Base-by-base conservation (phyloP, 257 asterid genomes). In the Echites panduratus region DNA sequence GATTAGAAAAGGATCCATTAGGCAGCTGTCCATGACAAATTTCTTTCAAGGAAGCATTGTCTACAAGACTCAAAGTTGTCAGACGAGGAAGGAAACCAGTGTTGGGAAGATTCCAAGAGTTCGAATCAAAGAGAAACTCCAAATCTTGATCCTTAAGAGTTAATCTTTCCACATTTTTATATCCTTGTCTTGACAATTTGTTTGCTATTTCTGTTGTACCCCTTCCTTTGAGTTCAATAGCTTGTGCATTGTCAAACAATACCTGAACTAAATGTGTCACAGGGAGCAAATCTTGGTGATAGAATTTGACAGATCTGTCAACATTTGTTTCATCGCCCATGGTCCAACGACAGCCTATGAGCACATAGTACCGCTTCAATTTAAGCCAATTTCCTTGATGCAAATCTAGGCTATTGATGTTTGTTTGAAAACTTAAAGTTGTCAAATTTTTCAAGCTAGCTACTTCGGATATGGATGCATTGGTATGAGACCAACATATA, bases 381-480 rank as follows among this genome's bases (percentile, higher is more conserved):
- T 7, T 7, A 9, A 8, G 2, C 48, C 47, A 45, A 10, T 27
- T 68, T 26, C 2, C 5, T 17, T n/a, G 17, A 19, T 10, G 12
- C 6, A 61, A 35, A 24, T 44, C 17, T 44, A 43, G 10, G 22
- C 14, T 9, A 5, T 45, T 11, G 0, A 16, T 0, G 5, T 3
- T 0, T 1, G n/a, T 32, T 8, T 22, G 13, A 9, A 66, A 0
- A 5, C 20, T 9, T 17, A 50, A 22, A 9, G 66, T 44, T 19
- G 71, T 73, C 71, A 50, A 65, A 52, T 14, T 59, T n/a, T 16
- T 74, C 77, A 47, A 65, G 16, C 38, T n/a, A 41, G 38, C 29
- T 3, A 66, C 70, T 50, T 74, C 77, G 58, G 14, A 48, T 20
- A 74, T n/a, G 43, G n/a, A 65, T 48, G 72, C 69, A 48, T 74